Evolutionary conservation across 306 rosid species (phyloP), one percentile per base, ranked within the genome.

Genomic region (Cicer arietinum): DNA sequence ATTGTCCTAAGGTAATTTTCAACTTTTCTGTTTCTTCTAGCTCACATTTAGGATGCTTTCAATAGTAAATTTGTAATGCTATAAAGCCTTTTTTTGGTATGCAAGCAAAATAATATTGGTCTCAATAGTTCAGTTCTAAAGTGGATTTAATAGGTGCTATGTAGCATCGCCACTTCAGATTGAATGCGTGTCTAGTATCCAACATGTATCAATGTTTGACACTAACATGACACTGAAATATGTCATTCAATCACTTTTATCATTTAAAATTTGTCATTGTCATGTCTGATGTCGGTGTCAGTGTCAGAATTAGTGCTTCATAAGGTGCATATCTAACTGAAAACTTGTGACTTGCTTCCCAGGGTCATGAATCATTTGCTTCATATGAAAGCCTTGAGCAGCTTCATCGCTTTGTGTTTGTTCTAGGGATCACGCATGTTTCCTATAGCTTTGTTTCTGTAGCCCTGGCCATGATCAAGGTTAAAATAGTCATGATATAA

Each of bases 361-460:
- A 94, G 98, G 96, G 93, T 81, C 88, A 84, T 6, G 94, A 94
- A 80, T 89, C 97, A 30, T 94, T 94, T 66, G 97, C 90, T 79
- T 94, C 97, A 50, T 43, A 90, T 35, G 93, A 90, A 63, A 91
- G 97, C 72, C 96, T 94, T 41, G 96, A 94, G 84, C 96, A 94
- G 89, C 97, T 94, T 80, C 98, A 94, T 77, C 92, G 93, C 25
- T 85, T 90, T 44, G 80, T 87, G 54, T 91, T 94, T 61, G 98
- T 90, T 82, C 96, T 94, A 4, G 98, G 94, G 8, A 39, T 90
- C 60, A 94, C 96, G 1, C 96, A 91, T 84, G 83, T 94, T 83
- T 80, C 85, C 25, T 94, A 91, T 76, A 94, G 95, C 85, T 85
- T 91, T 75, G 75, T 82, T 54, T 85, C 98, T 52, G 83, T 94